These are phyloP conservation scores for Amoeboaphelidium protococcarum DNA, from an alignment of 371 early-diverging fungal species.

Conservation along the genomic window DNA sequence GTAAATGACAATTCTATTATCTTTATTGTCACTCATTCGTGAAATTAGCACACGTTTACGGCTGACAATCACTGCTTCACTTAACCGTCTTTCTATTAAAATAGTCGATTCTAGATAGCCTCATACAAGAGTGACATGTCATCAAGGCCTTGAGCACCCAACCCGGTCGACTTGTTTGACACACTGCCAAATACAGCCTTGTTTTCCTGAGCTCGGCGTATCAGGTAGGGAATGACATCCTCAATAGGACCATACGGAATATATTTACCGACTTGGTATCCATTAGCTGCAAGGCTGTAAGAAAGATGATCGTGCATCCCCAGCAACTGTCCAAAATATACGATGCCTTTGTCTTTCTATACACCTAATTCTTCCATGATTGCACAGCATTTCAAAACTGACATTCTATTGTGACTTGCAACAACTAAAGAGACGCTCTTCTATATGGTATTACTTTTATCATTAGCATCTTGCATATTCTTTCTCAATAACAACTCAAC, in stretches of 20 bases:
- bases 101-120: too few species aligned
- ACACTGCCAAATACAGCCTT: slow-evolving; percentile 38
- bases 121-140: too few species aligned
- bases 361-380: slow-evolving; percentile 33
- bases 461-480: slow-evolving; percentile 7
- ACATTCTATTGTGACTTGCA: slow-evolving; percentile 72
- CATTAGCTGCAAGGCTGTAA: slow-evolving; percentile 39
- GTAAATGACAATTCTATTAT: too few species aligned
- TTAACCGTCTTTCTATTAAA: too few species aligned
- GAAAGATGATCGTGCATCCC: slow-evolving; percentile 41
- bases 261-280: slow-evolving; percentile 58
- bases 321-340: slow-evolving; percentile 74
- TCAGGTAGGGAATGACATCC: slow-evolving; percentile 75
- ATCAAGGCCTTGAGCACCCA: too few species aligned
- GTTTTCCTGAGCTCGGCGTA: slow-evolving; percentile 88
- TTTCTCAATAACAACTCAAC: slow-evolving; percentile 37
- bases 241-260: slow-evolving; percentile 70
- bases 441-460: slow-evolving; percentile 4
- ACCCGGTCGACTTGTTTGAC: too few species aligned
- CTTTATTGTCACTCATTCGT: too few species aligned
- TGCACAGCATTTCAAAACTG: slow-evolving; percentile 17
- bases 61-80: too few species aligned
- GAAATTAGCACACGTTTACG: too few species aligned
- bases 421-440: slow-evolving; percentile 41
- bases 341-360: slow-evolving; percentile 24